Evolutionary conservation across 345 rosid genomes (phyloP).

Genomic region (Populus ilicifolia): DNA sequence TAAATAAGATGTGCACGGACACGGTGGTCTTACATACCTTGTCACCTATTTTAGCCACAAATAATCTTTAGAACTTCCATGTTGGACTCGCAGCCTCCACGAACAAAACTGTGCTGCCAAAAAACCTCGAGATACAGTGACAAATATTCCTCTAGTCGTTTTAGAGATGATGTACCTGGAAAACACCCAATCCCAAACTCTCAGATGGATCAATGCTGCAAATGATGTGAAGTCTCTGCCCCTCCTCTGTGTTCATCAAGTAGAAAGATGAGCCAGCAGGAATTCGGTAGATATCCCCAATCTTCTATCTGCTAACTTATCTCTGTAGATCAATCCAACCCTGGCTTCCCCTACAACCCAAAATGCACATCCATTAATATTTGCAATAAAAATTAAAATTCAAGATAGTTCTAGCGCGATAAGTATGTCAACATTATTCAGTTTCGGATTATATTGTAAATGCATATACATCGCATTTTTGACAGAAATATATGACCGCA

Average conservation of each 20-base stretch:
- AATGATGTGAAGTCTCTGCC: conserved; percentile 64
- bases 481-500: not conserved
- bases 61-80: not conserved
- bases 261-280: conserved; percentile 80
- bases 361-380: not conserved
- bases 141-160: not conserved
- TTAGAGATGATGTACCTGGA: conserved; percentile 49
- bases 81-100: not conserved
- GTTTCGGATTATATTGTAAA: not conserved
- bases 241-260: conserved; percentile 54
- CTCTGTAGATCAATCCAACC: conserved; percentile 56
- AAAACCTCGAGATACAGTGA: not conserved
- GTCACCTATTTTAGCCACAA: not conserved
- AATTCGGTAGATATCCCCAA: conserved; percentile 59
- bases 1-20: too few species aligned
- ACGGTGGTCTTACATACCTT: too few species aligned
- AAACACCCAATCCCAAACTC: conserved; percentile 54
- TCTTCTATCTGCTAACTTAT: conserved; percentile 49
- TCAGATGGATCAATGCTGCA: conserved; percentile 68
- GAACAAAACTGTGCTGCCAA: too few species aligned
- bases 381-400: not conserved
- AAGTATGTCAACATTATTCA: not conserved
- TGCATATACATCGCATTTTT: not conserved
- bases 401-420: too few species aligned
- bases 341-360: conserved; percentile 68